Conservation (phyloP, 169 alveolate species). For the Plasmodium berghei region DNA sequence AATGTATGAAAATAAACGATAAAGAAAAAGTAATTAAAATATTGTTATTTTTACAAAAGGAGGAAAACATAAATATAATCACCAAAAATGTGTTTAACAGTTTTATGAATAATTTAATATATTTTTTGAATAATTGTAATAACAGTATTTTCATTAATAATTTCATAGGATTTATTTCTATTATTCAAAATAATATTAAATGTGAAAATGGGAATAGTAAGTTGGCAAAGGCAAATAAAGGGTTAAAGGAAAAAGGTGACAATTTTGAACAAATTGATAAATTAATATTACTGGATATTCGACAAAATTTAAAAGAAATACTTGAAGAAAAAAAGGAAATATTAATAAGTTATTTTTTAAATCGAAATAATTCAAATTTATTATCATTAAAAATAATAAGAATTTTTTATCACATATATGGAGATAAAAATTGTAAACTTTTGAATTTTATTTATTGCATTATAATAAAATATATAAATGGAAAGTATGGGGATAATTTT, state of each 20-base stretch:
- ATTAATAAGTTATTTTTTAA: constrained; percentile 28
- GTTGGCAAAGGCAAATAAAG: neutral
- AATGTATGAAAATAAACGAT: constrained; percentile 25
- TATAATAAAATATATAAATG: constrained; percentile 30
- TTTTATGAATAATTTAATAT: constrained; percentile 19
- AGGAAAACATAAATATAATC: constrained; percentile 27
- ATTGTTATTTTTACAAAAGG: constrained; percentile 33
- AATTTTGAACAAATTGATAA: neutral
- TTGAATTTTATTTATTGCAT: constrained; percentile 37
- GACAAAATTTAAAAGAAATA: constrained; percentile 10
- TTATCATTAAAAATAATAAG: constrained; percentile 34
- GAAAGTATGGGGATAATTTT: neutral
- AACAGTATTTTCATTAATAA: constrained; percentile 21
- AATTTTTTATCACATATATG: constrained; percentile 44
- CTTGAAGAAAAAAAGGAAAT: constrained; percentile 19
- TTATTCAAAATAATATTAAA: neutral
- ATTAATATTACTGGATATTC: constrained; percentile 4
- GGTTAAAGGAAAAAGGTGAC: neutral
- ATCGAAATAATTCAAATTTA: constrained; percentile 19
- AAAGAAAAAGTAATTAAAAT: constrained; percentile 5
- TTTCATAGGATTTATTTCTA: constrained; percentile 12
- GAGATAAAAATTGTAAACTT: constrained; percentile 10
- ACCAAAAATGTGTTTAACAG: constrained; percentile 24
- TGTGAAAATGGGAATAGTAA: neutral
- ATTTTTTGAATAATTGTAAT: constrained; percentile 20